Evolutionary conservation across 345 rosid genomes (phyloP).

Genomic region (Lepidium didymum): DNA sequence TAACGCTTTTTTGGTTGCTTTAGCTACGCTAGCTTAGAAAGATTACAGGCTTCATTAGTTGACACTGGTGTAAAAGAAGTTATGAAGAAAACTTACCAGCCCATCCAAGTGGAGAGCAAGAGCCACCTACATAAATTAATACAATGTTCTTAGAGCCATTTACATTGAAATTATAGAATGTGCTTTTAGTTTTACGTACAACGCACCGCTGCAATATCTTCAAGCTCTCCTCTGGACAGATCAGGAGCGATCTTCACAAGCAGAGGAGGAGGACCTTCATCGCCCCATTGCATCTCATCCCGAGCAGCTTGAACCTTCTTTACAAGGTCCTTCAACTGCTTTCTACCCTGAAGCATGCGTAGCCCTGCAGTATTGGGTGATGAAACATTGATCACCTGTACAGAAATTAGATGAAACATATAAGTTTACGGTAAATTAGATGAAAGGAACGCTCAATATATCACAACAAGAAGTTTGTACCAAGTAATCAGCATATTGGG

Average conservation of each 20-base stretch:
- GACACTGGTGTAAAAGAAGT: background rate
- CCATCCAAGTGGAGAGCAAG: constrained; percentile 95
- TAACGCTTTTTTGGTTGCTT: background rate
- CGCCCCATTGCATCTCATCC: constrained; percentile 99
- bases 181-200: background rate
- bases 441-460: background rate
- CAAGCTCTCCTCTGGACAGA: constrained; percentile 88
- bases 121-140: constrained; percentile 64
- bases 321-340: constrained; percentile 88
- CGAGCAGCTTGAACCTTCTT: constrained; percentile 99
- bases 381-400: constrained; percentile 91
- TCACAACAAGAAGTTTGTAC: constrained; percentile 29
- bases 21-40: background rate
- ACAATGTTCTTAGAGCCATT: constrained; percentile 27
- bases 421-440: background rate
- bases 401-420: background rate
- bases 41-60: background rate
- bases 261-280: constrained; percentile 96
- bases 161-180: background rate
- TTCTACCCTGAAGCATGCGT: constrained; percentile 95
- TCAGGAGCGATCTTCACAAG: constrained; percentile 98
- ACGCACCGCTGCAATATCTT: constrained; percentile 93
- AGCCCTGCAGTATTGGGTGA: constrained; percentile 95
- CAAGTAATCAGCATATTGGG: constrained; percentile 97
- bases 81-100: constrained; percentile 45